Base-by-base conservation (phyloP, 306 rosid species). In the Ochetophila trinervis region DNA sequence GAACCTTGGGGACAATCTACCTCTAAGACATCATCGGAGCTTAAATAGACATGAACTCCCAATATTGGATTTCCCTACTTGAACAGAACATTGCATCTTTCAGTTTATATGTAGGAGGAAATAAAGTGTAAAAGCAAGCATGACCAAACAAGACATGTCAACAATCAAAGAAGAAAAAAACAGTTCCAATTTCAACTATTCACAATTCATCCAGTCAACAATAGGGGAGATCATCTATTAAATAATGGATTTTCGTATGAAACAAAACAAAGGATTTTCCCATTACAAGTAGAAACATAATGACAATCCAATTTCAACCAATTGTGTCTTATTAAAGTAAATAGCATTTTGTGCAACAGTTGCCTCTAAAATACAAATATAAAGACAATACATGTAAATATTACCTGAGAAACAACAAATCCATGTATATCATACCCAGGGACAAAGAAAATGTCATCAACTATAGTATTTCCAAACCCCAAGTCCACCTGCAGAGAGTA, bases 371-470 rank as follows among this genome's bases (percentile, higher is more conserved):
- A 62, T 37, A 66, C 75, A 30, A 63, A 54, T 18, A 69, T 73
- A 10, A 40, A 40, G 8, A 40, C 2, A 10, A 12, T 6, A 40
- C 12, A 10, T 8, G 2, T 9, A 40, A 8, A 40, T 0, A 40
- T 0, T 86, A 94, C 99, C 99, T 90, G 99, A 76, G 99, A 86
- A 79, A 86, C 99, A 76, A 93, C 95, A 81, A 63, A 85, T 24
- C 97, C 99, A 59, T 71, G 79, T 55, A 93, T 74, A 76, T 86
- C 81, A 71, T 90, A 88, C 54, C 99, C 99, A 70, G 95, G 80
- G 72, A 88, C 90, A 74, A 69, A 88, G 87, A 94, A 88, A 71
- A 84, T 72, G 56, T 90, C 91, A 30, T 80, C 89, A 56, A 82
- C 84, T 40, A 77, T 35, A 24, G 75, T 76, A 62, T 94, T 94